Base-by-base conservation (phyloP, 2,329 filamentous ascomycete genomes). In the Aspergillus fumigatus region DNA sequence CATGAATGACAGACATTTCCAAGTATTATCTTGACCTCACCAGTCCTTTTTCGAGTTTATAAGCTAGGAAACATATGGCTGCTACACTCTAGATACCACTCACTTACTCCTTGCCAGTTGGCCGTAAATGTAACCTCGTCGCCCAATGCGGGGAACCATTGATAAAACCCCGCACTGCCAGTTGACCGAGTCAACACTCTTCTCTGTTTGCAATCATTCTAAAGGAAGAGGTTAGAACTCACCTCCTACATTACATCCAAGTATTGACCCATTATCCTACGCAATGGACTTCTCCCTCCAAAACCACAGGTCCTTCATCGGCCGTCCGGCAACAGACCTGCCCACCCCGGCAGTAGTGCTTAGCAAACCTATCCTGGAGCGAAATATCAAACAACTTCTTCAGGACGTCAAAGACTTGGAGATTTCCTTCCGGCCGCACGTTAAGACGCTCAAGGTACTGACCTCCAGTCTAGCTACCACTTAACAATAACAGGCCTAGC, bases 401-500 rank as follows among this genome's bases (percentile, higher is more conserved):
- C 62, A 63, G 1, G 74, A 79, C 70, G 74, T 78, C 9, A 68
- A 76, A 23, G 65, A 65, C 19, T 58, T 76, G 0, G 71, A 70
- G 0, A 71, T 79, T 27, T 57, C 62, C 3, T 78, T 79, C 26
- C 63, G 76, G 21, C 75, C 76, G 19, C 76, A 79, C 59, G 71
- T 79, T n/a, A 79, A 79, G 60, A 79, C 76, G 0, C 67, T 78
- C 25, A 79, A 79, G 69, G 76, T 75, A 41, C 2, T 50, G 3
- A 26, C 26, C 25, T 14, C 25, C 2, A 29, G 4, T 27, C 17
- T 7, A 45, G 25, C 9, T 21, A 6, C 8, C 25, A n/a, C 50
- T 32, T 40, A 41, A 40, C 4, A 29, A 29, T 29, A 26, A 26
- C 10, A 21, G 21, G 32, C 19, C 32, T 11, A 41, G 19, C 7